Evolutionary conservation across 768 basidiomycete genomes (phyloP).

Genomic region (Russula vinacea): DNA sequence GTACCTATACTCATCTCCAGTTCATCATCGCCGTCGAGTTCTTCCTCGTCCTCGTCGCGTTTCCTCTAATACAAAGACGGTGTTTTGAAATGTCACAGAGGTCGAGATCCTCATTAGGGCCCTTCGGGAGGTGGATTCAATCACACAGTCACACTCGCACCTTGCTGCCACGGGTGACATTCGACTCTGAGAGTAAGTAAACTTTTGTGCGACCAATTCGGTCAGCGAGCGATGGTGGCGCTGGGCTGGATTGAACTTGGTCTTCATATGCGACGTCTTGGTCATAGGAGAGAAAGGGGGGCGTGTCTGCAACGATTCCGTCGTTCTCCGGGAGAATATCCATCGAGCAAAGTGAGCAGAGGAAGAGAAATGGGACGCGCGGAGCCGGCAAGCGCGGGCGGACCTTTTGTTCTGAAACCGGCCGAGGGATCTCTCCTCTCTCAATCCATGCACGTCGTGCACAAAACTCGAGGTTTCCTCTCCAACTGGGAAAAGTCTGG

Average conservation of each 20-base stretch:
- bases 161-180: slow-evolving; percentile 61
- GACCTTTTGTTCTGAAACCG: background rate
- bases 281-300: slow-evolving; percentile 50
- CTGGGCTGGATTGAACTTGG: slow-evolving; percentile 43
- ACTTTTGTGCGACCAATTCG: slow-evolving; percentile 73
- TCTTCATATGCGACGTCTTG: slow-evolving; percentile 56
- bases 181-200: slow-evolving; percentile 71
- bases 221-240: slow-evolving; percentile 46
- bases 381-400: slow-evolving; percentile 4
- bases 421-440: background rate
- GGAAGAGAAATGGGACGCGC: background rate
- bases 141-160: slow-evolving; percentile 55
- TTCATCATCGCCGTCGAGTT: slow-evolving; percentile 36
- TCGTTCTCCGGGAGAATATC: slow-evolving; percentile 31
- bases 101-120: slow-evolving; percentile 44
- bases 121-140: slow-evolving; percentile 37
- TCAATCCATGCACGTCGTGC: slow-evolving; percentile 26
- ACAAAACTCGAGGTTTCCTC: slow-evolving; percentile 21
- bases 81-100: slow-evolving; percentile 26
- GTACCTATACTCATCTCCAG: slow-evolving; percentile 30
- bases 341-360: slow-evolving; percentile 28
- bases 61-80: slow-evolving; percentile 41
- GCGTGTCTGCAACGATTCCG: slow-evolving; percentile 7
- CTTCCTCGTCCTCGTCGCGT: slow-evolving; percentile 44
- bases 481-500: slow-evolving; percentile 27